phyloP scores from a whole-genome alignment of 352 stramenopile species.

The Phytopythium cucurbitacearum region DNA sequence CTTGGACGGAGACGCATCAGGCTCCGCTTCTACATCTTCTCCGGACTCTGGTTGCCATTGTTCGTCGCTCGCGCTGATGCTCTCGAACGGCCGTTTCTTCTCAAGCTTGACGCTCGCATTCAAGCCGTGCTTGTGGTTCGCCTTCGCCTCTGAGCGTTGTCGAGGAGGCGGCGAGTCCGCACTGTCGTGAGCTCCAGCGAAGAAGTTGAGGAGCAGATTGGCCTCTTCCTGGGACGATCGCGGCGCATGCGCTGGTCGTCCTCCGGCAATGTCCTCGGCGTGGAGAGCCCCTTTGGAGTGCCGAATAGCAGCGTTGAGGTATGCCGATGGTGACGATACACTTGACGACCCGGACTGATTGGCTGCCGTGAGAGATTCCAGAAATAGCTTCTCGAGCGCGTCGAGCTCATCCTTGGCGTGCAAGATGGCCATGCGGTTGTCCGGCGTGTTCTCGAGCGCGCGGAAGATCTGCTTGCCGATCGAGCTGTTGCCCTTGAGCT shows the following conservation, averaged over 20 bases:
- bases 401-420: conserved; percentile 50
- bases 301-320: not conserved
- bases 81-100: conserved; percentile 57
- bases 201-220: conserved; percentile 76
- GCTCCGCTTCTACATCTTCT: conserved; percentile 4
- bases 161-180: conserved; percentile 19
- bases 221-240: conserved; percentile 41
- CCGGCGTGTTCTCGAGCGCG: conserved; percentile 55
- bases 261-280: conserved; percentile 3
- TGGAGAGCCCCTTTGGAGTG: not conserved
- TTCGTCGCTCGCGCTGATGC: conserved; percentile 7
- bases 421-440: conserved; percentile 51
- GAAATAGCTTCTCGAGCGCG: conserved; percentile 62
- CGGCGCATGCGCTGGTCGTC: not conserved
- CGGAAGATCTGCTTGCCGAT: conserved; percentile 89
- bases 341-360: conserved; percentile 1
- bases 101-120: conserved; percentile 34
- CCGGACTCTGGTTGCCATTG: conserved; percentile 3
- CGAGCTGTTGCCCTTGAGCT: conserved; percentile 85
- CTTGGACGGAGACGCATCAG: conserved; percentile 25
- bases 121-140: conserved; percentile 5
- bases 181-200: conserved; percentile 46
- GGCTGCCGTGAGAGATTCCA: conserved; percentile 53
- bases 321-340: conserved; percentile 2
- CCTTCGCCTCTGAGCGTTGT: not conserved